Percentiles rank a stretch among this genome's conserved stretches.
phyloP scores from a whole-genome alignment of 345 rosid species.

The Schrenkiella parvula region DNA sequence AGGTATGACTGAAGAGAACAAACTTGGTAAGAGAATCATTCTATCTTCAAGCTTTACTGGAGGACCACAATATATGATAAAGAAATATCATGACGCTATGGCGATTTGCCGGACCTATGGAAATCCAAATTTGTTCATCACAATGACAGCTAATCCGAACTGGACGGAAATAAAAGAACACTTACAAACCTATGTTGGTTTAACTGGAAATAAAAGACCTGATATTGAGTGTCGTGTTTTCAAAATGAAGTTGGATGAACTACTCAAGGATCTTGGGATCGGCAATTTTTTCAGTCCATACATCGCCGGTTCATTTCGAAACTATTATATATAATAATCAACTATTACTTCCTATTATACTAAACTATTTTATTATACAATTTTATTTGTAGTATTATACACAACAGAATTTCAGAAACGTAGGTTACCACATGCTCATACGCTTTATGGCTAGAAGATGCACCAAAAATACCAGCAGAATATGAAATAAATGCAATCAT shows the following conservation, averaged over 20 bases:
- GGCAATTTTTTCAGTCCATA: not conserved
- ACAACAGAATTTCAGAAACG: not conserved
- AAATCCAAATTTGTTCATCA: not conserved
- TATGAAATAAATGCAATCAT: not conserved
- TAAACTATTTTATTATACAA: no score
- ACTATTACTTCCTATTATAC: no score
- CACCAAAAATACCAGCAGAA: not conserved
- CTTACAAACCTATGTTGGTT: not conserved
- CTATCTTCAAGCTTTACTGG: not conserved
- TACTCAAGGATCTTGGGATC: not conserved
- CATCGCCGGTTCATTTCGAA: not conserved
- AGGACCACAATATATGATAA: not conserved
- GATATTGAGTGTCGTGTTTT: not conserved
- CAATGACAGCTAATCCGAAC: not conserved
- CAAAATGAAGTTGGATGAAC: not conserved
- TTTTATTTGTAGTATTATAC: not conserved
- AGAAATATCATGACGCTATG: not conserved
- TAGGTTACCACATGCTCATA: not conserved
- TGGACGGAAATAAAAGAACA: not conserved
- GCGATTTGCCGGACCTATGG: not conserved
- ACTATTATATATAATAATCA: no score
- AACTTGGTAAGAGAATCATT: not conserved
- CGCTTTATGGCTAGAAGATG: not conserved
- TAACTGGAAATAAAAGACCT: not conserved
- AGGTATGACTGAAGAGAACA: not conserved